Evolutionary conservation across 495 filamentous ascomycete genomes (phyloP), one percentile per base, ranked within the genome.

Genomic region (Margaritispora aquatica): DNA sequence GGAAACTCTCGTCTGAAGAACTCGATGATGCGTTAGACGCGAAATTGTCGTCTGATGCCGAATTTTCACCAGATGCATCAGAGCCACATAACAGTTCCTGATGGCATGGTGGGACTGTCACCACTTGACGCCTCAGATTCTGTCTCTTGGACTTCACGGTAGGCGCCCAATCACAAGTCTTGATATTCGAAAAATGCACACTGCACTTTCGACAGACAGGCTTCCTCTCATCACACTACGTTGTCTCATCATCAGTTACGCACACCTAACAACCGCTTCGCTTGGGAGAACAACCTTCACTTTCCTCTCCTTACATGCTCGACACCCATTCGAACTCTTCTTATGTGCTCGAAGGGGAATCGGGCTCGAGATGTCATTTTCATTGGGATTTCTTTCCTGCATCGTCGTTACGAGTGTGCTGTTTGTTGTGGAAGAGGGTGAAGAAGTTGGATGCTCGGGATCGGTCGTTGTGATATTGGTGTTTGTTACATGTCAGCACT

Each of bases 171-270:
- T 60, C 57, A 53, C 61, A 63, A 26, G 10, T 54, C 27, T 34
- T 47, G 11, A 63, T 53, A 51, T 60, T 63, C 3, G 57, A 59
- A 23, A 59, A 63, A 24, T 63, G 61, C 15, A 63, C 24, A 26
- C 22, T 13, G 26, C 61, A 63, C 34, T 57, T 63, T 11, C 48
- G 21, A 50, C 61, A 63, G 1, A 63, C 51, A 23, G 61, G 61
- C 38, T 52, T 55, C 29, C 19, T 47, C 53, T 60, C 61, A 31
- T 60, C 61, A 44, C 61, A 63, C 61, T 63, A 19, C 11, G 51
- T 29, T n/a, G 36, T 24, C 38, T 44, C 15, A 54, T 50, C 20
- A 55, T 27, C 49, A n/a, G 26, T 34, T 17, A 3, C 7, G 17
- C 41, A 1, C 17, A 0, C 41, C 22, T 31, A 19, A 19, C 13